Conservation (phyloP, 805 yeast species). For the Scheffersomyces stipitis region DNA sequence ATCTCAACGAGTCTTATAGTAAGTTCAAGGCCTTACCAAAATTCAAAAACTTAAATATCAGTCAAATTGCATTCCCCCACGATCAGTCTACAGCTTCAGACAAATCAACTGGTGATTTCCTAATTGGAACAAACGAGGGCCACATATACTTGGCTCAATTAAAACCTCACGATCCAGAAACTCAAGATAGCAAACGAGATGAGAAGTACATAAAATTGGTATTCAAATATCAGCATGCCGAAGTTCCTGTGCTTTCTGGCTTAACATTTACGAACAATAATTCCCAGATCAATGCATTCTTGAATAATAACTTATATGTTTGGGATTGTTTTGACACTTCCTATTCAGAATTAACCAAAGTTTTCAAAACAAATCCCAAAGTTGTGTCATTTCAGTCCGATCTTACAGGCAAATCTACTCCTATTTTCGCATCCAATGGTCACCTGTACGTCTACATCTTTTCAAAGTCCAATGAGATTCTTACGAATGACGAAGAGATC, state of each 20-base stretch:
- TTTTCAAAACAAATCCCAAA: slow-evolving; percentile 23
- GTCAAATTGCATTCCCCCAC: slow-evolving; percentile 22
- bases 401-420: slow-evolving; percentile 1
- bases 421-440: slow-evolving; percentile 14
- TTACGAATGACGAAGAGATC: slow-evolving; percentile 33
- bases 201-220: slow-evolving; percentile 33
- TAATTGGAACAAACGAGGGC: slow-evolving; percentile 31
- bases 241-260: slow-evolving; percentile 12
- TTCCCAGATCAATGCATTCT: slow-evolving; percentile 23
- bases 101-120: slow-evolving; percentile 29
- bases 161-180: slow-evolving; percentile 26
- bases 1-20: slow-evolving; percentile 30
- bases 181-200: slow-evolving; percentile 32
- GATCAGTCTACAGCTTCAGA: slow-evolving; percentile 2
- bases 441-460: slow-evolving; percentile 13
- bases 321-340: slow-evolving; percentile 38
- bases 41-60: slow-evolving; percentile 29
- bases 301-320: slow-evolving; percentile 14
- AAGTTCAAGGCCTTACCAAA: slow-evolving; percentile 33
- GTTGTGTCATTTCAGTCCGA: slow-evolving; percentile 1
- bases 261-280: slow-evolving; percentile 18
- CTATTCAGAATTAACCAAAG: slow-evolving; percentile 25
- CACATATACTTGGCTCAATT: slow-evolving; percentile 24
- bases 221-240: slow-evolving; percentile 13
- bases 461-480: slow-evolving; percentile 14